phyloP scores from a whole-genome alignment of 257 asterid genomes.

The Solanum gandarillasii region DNA sequence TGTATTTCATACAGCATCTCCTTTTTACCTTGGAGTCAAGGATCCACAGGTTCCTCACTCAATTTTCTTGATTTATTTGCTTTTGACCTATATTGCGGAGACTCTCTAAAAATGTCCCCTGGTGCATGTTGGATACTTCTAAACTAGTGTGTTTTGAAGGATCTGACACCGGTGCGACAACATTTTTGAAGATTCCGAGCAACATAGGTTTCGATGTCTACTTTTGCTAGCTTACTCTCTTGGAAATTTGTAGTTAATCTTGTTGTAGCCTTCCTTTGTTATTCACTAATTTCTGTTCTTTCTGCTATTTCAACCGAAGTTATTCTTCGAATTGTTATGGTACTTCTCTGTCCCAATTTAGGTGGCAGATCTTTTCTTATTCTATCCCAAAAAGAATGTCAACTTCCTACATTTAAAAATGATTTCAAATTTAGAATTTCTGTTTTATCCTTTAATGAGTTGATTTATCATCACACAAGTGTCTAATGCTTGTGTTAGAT shows the following conservation, averaged over 20 bases:
- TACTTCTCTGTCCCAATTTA: neutral
- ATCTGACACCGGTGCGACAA: neutral
- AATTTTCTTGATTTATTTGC: neutral
- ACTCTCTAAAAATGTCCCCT: neutral
- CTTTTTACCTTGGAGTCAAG: constrained; percentile 35
- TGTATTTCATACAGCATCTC: constrained; percentile 90
- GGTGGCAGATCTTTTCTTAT: neutral
- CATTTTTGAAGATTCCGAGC: neutral
- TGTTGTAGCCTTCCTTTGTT: neutral
- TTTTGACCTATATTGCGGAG: neutral
- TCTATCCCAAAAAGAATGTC: neutral
- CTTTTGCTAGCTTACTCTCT: neutral
- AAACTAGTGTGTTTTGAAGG: neutral
- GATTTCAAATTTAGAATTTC: neutral
- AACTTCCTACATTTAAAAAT: neutral
- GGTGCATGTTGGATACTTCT: neutral
- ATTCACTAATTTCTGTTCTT: neutral
- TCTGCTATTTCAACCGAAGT: neutral
- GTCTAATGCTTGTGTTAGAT: neutral
- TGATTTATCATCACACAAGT: neutral
- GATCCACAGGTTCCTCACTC: constrained; percentile 60
- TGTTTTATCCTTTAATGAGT: neutral
- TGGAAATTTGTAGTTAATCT: neutral
- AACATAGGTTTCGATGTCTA: neutral
- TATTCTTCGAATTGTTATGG: neutral